Base-by-base conservation (phyloP, 768 basidiomycete genomes). In the Gloeostereum incarnatum region DNA sequence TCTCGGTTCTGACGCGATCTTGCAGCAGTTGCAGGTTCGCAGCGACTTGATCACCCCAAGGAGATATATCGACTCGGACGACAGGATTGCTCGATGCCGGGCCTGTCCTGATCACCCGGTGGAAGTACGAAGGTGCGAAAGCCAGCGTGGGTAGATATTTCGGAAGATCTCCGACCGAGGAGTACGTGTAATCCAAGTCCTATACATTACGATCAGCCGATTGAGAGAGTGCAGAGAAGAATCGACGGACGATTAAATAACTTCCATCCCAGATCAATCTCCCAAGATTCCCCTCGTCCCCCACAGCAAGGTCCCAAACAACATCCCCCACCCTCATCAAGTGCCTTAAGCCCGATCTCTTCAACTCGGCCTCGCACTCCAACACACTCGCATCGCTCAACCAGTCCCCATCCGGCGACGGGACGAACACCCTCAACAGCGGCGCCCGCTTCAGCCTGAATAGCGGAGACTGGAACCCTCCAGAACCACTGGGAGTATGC, bases 81-180 rank as follows among this genome's bases (percentile, higher is more conserved):
- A 90, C 67, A 0, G 74, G 78, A 48, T 81, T 80, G 16, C 65
- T 68, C 10, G 63, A 61, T 11, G 50, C 50, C 11, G 69, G 55
- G 11, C 77, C 73, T 0, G 76, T 79, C 14, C 85, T 74, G 40
- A 92, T 76, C 31, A 89, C 82, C 26, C 82, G 76, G 55, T 91
- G 85, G 66, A 90, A 92, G 59, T 90, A 90, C 16, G 88, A 89
- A 1, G 89, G 89, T 13, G 89, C 71, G 52, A 89, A 87, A 2
- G 84, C 82, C 29, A 91, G 56, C 8, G 81, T 76, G 32, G 83
- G 83, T 44, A 91, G 64, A 56, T 88, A 88, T 48, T 75, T 76
- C 14, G 89, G 85, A 20, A 89, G 58, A 51, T 90, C 86, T 4
- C 86, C 87, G 24, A 75, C 65, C 1, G 69, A 53, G 10, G 84